A percentile compares a stretch with the other conserved stretches of the same genome.
These are phyloP conservation scores for Elasticomyces elasticus DNA, from an alignment of 495 filamentous ascomycete genomes.

Conservation along the genomic window DNA sequence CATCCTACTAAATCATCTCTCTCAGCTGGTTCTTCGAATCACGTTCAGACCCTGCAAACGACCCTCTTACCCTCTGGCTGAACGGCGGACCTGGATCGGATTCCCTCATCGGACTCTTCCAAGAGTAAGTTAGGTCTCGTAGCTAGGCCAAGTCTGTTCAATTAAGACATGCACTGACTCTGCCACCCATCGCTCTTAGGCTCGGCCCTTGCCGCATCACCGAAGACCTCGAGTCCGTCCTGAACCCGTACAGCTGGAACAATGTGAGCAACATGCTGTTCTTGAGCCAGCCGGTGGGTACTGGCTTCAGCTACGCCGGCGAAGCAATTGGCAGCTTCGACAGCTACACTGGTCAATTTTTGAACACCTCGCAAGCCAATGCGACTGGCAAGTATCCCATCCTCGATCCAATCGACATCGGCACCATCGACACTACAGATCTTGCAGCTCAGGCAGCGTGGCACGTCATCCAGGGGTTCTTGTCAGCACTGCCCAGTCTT, in stretches of 20 bases:
- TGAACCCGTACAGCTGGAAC: slow-evolving; percentile 60
- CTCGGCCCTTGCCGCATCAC: slow-evolving; percentile 50
- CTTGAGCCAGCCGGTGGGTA: slow-evolving; percentile 57
- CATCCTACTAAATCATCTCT: neutral
- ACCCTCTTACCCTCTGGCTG: slow-evolving; percentile 27
- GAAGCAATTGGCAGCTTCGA: slow-evolving; percentile 29
- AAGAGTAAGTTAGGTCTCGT: no score
- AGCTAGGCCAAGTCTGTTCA: no score
- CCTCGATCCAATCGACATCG: slow-evolving; percentile 22
- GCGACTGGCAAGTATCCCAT: slow-evolving; percentile 41
- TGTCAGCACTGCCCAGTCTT: slow-evolving; percentile 28
- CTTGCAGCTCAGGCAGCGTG: slow-evolving; percentile 38
- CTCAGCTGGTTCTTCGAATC: slow-evolving; percentile 27
- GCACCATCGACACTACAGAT: slow-evolving; percentile 37
- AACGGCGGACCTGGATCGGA: slow-evolving; percentile 46
- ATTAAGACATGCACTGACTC: no score
- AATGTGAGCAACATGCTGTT: slow-evolving; percentile 65
- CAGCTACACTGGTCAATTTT: slow-evolving; percentile 32
- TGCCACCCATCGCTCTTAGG: no score
- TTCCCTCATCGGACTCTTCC: slow-evolving; percentile 63
- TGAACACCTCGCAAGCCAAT: slow-evolving; percentile 35
- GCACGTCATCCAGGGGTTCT: slow-evolving; percentile 38
- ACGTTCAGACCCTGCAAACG: slow-evolving; percentile 16
- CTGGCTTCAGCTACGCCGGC: slow-evolving; percentile 46
- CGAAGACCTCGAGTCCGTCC: slow-evolving; percentile 39